Evolutionary conservation across 352 stramenopile genomes (phyloP), one percentile per base, ranked within the genome.

Genomic region (Globisporangium carolinianum): DNA sequence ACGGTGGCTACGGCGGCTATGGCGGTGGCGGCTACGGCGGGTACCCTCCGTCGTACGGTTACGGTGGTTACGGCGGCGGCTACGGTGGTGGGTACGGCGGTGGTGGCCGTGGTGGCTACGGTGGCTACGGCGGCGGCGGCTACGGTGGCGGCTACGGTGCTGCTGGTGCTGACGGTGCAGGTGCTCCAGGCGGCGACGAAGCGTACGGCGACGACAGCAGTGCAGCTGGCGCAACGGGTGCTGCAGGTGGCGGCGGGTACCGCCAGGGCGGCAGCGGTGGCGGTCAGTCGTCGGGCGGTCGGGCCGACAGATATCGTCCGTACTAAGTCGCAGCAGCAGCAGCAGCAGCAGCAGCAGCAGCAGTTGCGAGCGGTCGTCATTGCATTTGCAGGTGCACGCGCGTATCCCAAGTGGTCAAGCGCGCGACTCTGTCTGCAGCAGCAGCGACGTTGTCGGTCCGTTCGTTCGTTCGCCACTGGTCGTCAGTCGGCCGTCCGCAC

Each of bases 261-360:
- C 77, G 76, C 53, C 82, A 86, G 62, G 79, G 78, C n/a, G 73
- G 75, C 51, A 66, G 75, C 52, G 52, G 66, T 3, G 66, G 72
- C 51, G 69, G 76, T 56, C 66, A 66, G 47, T 76, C 76, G 66
- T 84, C 76, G 38, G 74, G 76, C 47, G 76, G 76, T 37, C 74
- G 81, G 57, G 89, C 83, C 66, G 83, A 93, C 32, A 75, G 83
- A 75, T 93, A 93, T 72, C 83, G 83, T 61, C 83, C 83, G 51
- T 93, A 93, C 69, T 93, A 78, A 86, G 55, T 51, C 57, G 32
- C 0, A 32, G 24, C 24, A 32, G 24, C 24, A 3, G 24, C 24
- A 32, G 24, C 24, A 3, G 24, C 18, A 32, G 24, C n/a, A n/a
- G n/a, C n/a, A n/a, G n/a, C n/a, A n/a, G n/a, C 24, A 2, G 3